phyloP scores from a whole-genome alignment of 805 yeast genomes.

The Aciculoconidium aculeatum region DNA sequence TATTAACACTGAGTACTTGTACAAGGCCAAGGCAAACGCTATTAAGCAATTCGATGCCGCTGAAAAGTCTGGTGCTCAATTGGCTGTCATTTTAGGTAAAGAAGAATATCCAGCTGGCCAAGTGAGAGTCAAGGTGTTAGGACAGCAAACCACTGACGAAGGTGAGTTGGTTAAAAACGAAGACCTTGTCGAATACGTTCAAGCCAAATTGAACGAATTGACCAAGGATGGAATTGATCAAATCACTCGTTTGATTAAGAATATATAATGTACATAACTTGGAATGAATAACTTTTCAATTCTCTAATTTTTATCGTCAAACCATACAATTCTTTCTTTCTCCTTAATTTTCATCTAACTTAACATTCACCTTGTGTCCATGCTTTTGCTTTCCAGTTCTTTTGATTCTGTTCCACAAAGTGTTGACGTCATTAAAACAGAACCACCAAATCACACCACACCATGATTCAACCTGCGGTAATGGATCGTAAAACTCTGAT shows the following conservation, averaged over 20 bases:
- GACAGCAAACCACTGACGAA: slow-evolving; percentile 77
- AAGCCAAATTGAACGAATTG: slow-evolving; percentile 27
- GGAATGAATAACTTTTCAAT: no score
- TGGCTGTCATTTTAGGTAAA: slow-evolving; percentile 92
- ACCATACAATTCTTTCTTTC: neutral
- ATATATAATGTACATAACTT: slow-evolving; percentile 34
- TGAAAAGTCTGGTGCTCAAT: slow-evolving; percentile 84
- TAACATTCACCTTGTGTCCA: slow-evolving; percentile 22
- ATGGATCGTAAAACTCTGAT: slow-evolving; percentile 71
- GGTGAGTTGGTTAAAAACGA: slow-evolving; percentile 71
- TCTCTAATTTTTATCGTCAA: slow-evolving; percentile 1
- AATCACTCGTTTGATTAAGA: slow-evolving; percentile 56
- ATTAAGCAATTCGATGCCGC: slow-evolving; percentile 98
- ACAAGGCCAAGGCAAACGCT: slow-evolving; percentile 89
- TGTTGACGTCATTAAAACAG: slow-evolving; percentile 58
- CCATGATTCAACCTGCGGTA: slow-evolving; percentile 80
- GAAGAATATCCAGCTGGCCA: slow-evolving; percentile 83
- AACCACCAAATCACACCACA: slow-evolving; percentile 68
- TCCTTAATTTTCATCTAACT: slow-evolving; percentile 7
- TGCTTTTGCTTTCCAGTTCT: slow-evolving; percentile 40
- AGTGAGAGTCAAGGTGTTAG: slow-evolving; percentile 80
- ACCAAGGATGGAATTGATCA: slow-evolving; percentile 55
- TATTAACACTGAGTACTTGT: slow-evolving; percentile 84
- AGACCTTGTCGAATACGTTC: slow-evolving; percentile 49
- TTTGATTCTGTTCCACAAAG: slow-evolving; percentile 78